Percentiles rank a stretch among this genome's conserved stretches.
These are phyloP conservation scores for Podospora fimiseda DNA, from an alignment of 495 filamentous ascomycete genomes.

Conservation along the genomic window DNA sequence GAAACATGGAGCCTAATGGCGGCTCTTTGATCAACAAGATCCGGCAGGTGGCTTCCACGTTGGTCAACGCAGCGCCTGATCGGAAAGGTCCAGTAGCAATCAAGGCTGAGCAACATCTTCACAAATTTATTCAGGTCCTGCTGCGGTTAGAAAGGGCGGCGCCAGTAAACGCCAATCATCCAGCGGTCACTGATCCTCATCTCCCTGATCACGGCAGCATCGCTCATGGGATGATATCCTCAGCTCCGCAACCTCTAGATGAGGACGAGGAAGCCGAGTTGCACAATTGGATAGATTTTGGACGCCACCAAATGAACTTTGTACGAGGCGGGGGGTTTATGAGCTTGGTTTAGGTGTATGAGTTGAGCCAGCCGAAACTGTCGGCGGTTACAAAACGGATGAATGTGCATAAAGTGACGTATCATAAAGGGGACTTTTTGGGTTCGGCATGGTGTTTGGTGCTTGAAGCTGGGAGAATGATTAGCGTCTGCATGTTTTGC, in stretches of 20 bases:
- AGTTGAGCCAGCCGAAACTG: too few relatives aligned
- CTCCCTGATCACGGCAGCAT: background rate
- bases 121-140: slow-evolving; percentile 62
- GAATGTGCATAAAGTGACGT: too few relatives aligned
- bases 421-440: too few relatives aligned
- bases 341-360: slow-evolving; percentile 9
- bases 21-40: slow-evolving; percentile 66
- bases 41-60: slow-evolving; percentile 67
- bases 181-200: background rate
- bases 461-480: too few relatives aligned
- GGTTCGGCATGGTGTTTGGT: too few relatives aligned
- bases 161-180: slow-evolving; percentile 10
- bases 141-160: slow-evolving; percentile 59
- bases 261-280: slow-evolving; percentile 69
- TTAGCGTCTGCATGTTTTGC: too few relatives aligned
- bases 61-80: slow-evolving; percentile 56
- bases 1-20: slow-evolving; percentile 78
- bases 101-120: slow-evolving; percentile 59
- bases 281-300: slow-evolving; percentile 64
- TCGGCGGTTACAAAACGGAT: too few relatives aligned
- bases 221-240: background rate
- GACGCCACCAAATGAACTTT: slow-evolving; percentile 66
- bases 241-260: background rate
- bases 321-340: slow-evolving; percentile 55
- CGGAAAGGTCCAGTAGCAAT: slow-evolving; percentile 49